Evolutionary conservation across 1,139 yeast species (phyloP).

Genomic region (Diutina catenulata): DNA sequence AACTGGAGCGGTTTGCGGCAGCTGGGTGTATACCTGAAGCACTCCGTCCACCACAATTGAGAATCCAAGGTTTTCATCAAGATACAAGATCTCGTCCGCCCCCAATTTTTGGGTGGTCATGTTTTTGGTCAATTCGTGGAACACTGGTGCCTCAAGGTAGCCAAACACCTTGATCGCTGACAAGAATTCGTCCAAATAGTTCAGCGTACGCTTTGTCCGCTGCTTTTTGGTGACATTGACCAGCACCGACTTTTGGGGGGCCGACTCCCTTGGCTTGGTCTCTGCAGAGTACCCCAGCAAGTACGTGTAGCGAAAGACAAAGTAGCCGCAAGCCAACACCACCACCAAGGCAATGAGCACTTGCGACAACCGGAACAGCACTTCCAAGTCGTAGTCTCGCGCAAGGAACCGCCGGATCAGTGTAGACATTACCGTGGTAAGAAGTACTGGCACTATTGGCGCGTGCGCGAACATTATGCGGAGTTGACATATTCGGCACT

Average conservation of each 20-base stretch:
- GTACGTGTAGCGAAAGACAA: constrained; percentile 29
- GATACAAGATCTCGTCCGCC: constrained; percentile 60
- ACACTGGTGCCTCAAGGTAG: constrained; percentile 78
- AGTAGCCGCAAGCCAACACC: constrained; percentile 14
- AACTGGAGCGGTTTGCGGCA: constrained; percentile 12
- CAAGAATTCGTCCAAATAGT: constrained; percentile 77
- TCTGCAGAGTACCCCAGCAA: constrained; percentile 25
- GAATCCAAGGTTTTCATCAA: constrained; percentile 68
- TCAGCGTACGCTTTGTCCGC: constrained; percentile 14
- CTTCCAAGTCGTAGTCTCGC: constrained; percentile 1
- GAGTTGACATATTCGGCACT: too few species aligned
- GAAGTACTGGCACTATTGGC: too few species aligned
- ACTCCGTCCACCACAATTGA: constrained; percentile 92
- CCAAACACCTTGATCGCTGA: constrained; percentile 92
- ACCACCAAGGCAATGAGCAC: constrained; percentile 14
- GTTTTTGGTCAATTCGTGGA: constrained; percentile 83
- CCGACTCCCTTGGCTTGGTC: constrained; percentile 7
- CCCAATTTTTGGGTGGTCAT: constrained; percentile 83
- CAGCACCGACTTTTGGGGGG: constrained; percentile 11
- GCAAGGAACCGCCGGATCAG: background rate
- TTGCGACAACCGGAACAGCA: background rate
- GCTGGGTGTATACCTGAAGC: constrained; percentile 64
- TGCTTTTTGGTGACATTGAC: constrained; percentile 22
- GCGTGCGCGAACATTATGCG: too few species aligned
- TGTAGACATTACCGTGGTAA: too few species aligned